Evolutionary conservation across 2,329 filamentous ascomycete genomes (phyloP), one percentile per base, ranked within the genome.

Genomic region (Pseudopithomyces chartarum): DNA sequence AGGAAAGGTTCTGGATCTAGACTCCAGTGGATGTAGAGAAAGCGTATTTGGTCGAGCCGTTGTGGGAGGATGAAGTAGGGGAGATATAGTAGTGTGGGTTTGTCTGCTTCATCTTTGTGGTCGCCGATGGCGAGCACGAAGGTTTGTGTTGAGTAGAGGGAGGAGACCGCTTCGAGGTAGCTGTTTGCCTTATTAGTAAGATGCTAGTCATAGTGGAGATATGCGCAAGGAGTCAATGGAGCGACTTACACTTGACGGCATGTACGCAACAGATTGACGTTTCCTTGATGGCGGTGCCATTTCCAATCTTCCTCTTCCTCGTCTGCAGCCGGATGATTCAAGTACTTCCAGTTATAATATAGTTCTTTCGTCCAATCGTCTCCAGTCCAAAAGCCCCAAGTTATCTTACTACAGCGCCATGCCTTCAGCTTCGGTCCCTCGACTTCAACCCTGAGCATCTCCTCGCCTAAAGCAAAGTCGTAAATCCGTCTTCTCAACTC

Each of bases 21-120:
- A 26, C n/a, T 42, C 48, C 48, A 52, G 38, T 52, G 48, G 23
- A 43, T 52, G 38, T 44, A 43, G 8, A 52, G 15, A 19, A 2
- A 22, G 19, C 38, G 48, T 11, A 43, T 3, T 10, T 52, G 38
- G 26, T 26, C n/a, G 10, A 52, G 48, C 2, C 38, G 36, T 12
- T 43, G 48, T 1, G 48, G 38, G 3, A 43, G 39, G 15, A 52
- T 26, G 15, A 52, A 52, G 29, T 52, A 42, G 1, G 48, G 48
- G 1, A 52, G n/a, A 8, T 42, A 52, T 1, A 43, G 15, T 2
- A 52, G 39, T 1, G 38, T 44, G 8, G 36, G 36, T 13, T 42
- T 49, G 34, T 29, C 2, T 5, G 34, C 34, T 26, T 20, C 33
- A 12, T 17, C 32, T 19, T 47, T 19, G 29, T 29, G 32, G 11